These are phyloP conservation scores for Phtheirospermum japonicum DNA, from an alignment of 257 asterid genomes.

Conservation along the genomic window DNA sequence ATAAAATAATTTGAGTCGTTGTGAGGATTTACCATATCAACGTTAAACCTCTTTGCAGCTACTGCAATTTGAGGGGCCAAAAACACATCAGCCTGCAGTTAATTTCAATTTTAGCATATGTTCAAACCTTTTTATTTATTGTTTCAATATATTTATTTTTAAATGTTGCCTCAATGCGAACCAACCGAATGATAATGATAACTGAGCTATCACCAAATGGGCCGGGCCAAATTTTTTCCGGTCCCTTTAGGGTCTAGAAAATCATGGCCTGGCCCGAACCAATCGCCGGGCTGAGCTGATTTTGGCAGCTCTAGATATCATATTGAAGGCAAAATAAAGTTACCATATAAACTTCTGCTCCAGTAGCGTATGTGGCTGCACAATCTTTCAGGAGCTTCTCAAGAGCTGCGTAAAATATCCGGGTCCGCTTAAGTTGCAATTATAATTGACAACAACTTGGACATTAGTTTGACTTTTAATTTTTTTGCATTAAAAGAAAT, in stretches of 20 bases:
- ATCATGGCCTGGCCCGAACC: no score
- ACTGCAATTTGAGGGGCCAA: slow-evolving; percentile 78
- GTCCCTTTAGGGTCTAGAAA: no score
- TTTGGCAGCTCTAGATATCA: no score
- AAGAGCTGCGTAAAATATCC: background rate
- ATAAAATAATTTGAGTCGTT: background rate
- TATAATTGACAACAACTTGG: background rate
- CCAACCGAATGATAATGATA: no score
- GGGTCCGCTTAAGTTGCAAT: background rate
- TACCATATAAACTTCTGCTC: background rate
- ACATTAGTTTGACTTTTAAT: background rate
- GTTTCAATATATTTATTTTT: no score
- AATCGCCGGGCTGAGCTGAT: no score
- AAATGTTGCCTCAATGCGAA: no score
- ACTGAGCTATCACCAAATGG: no score
- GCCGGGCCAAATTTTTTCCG: no score
- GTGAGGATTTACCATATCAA: slow-evolving; percentile 55
- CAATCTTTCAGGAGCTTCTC: slow-evolving; percentile 4
- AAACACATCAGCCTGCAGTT: slow-evolving; percentile 79
- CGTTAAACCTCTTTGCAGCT: slow-evolving; percentile 47
- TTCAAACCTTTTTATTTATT: no score
- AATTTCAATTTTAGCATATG: slow-evolving; percentile 2
- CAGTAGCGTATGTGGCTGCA: slow-evolving; percentile 6
- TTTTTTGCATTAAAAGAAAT: no score
- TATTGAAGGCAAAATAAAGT: background rate